These are phyloP conservation scores for Samsoniella hepiali DNA, from an alignment of 2,329 filamentous ascomycete species.

Conservation along the genomic window DNA sequence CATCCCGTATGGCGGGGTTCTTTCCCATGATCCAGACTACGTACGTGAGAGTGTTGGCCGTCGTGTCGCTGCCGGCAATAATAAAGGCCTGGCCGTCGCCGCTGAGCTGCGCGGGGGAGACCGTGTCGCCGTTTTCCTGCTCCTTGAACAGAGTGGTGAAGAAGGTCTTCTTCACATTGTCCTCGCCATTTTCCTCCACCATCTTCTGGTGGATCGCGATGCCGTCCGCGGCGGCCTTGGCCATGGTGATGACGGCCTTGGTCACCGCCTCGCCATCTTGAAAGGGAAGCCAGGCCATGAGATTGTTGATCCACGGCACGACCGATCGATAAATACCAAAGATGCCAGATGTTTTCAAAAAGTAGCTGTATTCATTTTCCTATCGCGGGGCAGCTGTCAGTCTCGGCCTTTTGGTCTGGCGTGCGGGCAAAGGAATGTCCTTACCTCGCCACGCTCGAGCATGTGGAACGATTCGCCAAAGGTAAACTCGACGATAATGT, in stretches of 20 bases:
- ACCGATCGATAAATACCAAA: slow-evolving; percentile 12
- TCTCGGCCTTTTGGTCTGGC: not conserved
- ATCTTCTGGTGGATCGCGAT: slow-evolving; percentile 10
- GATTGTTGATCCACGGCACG: not conserved
- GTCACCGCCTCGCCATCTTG: not conserved
- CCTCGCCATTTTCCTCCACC: not conserved
- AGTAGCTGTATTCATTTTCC: slow-evolving; percentile 15
- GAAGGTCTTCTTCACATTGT: slow-evolving; percentile 27
- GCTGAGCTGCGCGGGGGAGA: slow-evolving; percentile 32
- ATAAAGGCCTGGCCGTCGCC: slow-evolving; percentile 44
- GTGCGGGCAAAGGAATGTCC: not conserved
- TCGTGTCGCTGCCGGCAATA: slow-evolving; percentile 51
- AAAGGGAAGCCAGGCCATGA: not conserved
- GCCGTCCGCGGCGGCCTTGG: slow-evolving; percentile 1
- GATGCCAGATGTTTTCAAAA: not conserved
- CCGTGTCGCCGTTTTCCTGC: slow-evolving; percentile 26
- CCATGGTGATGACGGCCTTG: not conserved
- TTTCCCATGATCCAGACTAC: slow-evolving; percentile 39
- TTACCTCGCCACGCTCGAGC: slow-evolving; percentile 11
- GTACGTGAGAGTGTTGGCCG: slow-evolving; percentile 48
- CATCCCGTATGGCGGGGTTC: slow-evolving; percentile 28
- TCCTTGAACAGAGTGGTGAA: slow-evolving; percentile 38
- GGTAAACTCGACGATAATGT: slow-evolving; percentile 28
- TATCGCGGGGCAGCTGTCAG: not conserved
- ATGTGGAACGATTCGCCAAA: slow-evolving; percentile 27